Percentiles rank a stretch among this genome's conserved stretches.
Evolutionary conservation across 1,284 basidiomycete species (phyloP).

Genomic region (Marasmius tenuissimus): DNA sequence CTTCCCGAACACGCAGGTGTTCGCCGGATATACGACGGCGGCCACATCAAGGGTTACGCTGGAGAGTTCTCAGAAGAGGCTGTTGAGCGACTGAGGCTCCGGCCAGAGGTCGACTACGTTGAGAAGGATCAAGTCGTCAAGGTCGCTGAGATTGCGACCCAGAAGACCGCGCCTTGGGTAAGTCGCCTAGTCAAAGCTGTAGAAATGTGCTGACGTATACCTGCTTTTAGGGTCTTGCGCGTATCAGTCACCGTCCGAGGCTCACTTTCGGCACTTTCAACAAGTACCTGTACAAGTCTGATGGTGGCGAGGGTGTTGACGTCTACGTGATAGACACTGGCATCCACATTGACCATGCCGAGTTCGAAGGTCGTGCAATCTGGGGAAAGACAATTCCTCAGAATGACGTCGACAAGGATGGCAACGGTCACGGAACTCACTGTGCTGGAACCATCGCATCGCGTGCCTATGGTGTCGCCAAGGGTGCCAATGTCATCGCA

Average conservation of each 20-base stretch:
- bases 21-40: conserved; percentile 70
- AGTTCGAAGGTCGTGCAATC: conserved; percentile 84
- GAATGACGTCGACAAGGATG: conserved; percentile 78
- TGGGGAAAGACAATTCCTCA: conserved; percentile 86
- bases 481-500: conserved; percentile 89
- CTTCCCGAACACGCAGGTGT: conserved; percentile 52
- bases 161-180: conserved; percentile 91
- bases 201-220: conserved; percentile 14
- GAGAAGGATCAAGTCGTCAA: conserved; percentile 91
- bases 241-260: conserved; percentile 85
- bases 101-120: conserved; percentile 92
- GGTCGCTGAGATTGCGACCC: conserved; percentile 59
- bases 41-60: conserved; percentile 76
- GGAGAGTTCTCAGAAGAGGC: conserved; percentile 80
- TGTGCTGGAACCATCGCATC: conserved; percentile 85
- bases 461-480: conserved; percentile 89
- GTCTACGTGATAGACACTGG: conserved; percentile 87
- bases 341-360: conserved; percentile 84
- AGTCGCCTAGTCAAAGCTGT: conserved; percentile 27
- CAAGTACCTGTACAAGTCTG: conserved; percentile 76
- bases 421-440: conserved; percentile 76
- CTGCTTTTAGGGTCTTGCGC: conserved; percentile 79
- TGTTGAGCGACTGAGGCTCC: conserved; percentile 77
- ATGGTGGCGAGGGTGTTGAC: conserved; percentile 90
- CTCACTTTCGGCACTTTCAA: conserved; percentile 86